Percentiles rank a stretch among this genome's conserved stretches.
These are phyloP conservation scores for Talaromyces thailandensis DNA, from an alignment of 495 filamentous ascomycete species.

Conservation along the genomic window DNA sequence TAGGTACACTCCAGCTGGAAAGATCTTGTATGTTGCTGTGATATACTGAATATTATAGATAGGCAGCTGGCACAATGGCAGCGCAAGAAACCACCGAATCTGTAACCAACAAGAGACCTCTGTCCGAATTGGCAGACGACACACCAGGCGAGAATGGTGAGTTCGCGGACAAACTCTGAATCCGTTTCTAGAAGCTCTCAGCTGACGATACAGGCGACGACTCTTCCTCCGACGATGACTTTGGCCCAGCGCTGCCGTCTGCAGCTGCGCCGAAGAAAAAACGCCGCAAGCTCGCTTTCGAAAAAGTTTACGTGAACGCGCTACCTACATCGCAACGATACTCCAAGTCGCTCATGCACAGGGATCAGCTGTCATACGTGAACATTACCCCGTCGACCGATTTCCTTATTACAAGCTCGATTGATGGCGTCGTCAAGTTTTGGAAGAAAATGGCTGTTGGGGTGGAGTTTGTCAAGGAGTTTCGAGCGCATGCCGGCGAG, in stretches of 20 bases:
- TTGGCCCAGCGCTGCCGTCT: slow-evolving; percentile 79
- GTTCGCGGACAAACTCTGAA: not conserved
- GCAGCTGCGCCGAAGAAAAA: slow-evolving; percentile 78
- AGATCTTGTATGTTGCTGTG: not conserved
- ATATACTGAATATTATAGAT: not conserved
- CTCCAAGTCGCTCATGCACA: slow-evolving; percentile 97
- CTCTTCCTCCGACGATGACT: slow-evolving; percentile 79
- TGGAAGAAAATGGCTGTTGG: slow-evolving; percentile 94
- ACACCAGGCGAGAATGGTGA: slow-evolving; percentile 21
- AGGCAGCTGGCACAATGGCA: slow-evolving; percentile 17
- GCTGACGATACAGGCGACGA: slow-evolving; percentile 14
- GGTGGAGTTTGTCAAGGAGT: slow-evolving; percentile 97
- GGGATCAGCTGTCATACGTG: slow-evolving; percentile 80
- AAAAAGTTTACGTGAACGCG: slow-evolving; percentile 88
- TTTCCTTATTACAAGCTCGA: slow-evolving; percentile 86
- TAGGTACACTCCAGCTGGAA: too few species aligned
- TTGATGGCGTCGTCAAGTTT: slow-evolving; percentile 94
- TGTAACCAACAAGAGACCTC: slow-evolving; percentile 23
- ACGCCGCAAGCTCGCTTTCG: slow-evolving; percentile 80
- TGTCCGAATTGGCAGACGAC: slow-evolving; percentile 29
- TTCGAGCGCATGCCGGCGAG: slow-evolving; percentile 79
- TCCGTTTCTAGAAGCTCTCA: not conserved
- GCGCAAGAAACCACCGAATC: slow-evolving; percentile 16
- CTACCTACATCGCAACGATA: slow-evolving; percentile 77
- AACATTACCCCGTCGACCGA: slow-evolving; percentile 84